phyloP scores from a whole-genome alignment of 805 yeast genomes.

The Candida vaughaniae region DNA sequence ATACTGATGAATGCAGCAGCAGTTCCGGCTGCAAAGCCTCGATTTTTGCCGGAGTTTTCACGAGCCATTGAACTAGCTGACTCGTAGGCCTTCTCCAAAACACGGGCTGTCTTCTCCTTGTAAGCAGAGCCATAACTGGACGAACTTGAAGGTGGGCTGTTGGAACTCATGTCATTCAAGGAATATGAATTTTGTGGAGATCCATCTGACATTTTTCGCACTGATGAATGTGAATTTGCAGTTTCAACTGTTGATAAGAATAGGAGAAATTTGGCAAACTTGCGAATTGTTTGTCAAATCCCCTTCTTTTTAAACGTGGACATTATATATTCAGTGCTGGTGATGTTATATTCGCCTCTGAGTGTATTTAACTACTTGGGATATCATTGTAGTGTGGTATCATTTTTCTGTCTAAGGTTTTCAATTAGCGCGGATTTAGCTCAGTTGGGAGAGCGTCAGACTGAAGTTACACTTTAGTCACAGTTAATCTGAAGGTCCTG shows the following conservation, averaged over 20 bases:
- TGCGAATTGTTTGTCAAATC: neutral
- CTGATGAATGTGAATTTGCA: too few species aligned
- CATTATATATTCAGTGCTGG: too few species aligned
- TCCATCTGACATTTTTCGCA: too few species aligned
- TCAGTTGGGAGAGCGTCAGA: constrained; percentile 23
- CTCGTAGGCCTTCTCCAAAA: constrained; percentile 21
- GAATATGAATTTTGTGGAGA: constrained; percentile 2
- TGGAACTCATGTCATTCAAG: constrained; percentile 2
- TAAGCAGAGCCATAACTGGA: constrained; percentile 5
- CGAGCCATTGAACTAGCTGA: constrained; percentile 27
- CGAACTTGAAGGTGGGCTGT: constrained; percentile 5
- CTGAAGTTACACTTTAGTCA: constrained; percentile 15
- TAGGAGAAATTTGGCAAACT: neutral
- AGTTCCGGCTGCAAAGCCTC: constrained; percentile 37
- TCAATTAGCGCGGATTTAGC: constrained; percentile 24
- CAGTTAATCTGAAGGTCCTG: constrained; percentile 72
- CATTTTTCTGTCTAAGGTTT: too few species aligned
- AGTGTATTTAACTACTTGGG: too few species aligned
- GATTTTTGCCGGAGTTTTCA: constrained; percentile 21
- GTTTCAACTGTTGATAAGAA: too few species aligned
- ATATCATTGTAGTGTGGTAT: too few species aligned
- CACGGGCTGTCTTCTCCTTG: constrained; percentile 13
- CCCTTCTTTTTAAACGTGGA: too few species aligned
- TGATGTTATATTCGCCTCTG: too few species aligned
- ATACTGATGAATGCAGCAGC: constrained; percentile 35